Evolutionary conservation across 495 filamentous ascomycete species (phyloP).

Genomic region (Amniculicola lignicola): DNA sequence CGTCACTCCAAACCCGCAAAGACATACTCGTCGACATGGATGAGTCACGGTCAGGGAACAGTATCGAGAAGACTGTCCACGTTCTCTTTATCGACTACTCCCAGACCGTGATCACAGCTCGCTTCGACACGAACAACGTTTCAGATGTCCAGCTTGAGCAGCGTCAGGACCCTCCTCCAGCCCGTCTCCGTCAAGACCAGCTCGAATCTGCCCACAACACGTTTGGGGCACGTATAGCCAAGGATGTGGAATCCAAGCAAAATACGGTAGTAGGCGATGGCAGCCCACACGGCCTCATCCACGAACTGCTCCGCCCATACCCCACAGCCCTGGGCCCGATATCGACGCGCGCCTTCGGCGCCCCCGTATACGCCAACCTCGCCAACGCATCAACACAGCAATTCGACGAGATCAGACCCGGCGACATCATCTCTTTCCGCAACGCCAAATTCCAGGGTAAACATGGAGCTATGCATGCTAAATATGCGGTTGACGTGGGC

Average conservation of each 20-base stretch:
- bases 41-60: slow-evolving; percentile 66
- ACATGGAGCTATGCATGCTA: slow-evolving; percentile 89
- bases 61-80: slow-evolving; percentile 74
- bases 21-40: slow-evolving; percentile 83
- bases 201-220: slow-evolving; percentile 77
- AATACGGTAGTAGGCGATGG: slow-evolving; percentile 82
- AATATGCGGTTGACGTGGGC: slow-evolving; percentile 85
- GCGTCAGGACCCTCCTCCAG: slow-evolving; percentile 79
- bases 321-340: slow-evolving; percentile 74
- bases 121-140: slow-evolving; percentile 73
- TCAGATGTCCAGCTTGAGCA: slow-evolving; percentile 73
- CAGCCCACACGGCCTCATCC: slow-evolving; percentile 67
- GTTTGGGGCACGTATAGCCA: slow-evolving; percentile 71
- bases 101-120: slow-evolving; percentile 81
- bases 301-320: slow-evolving; percentile 72
- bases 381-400: slow-evolving; percentile 88
- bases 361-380: slow-evolving; percentile 87
- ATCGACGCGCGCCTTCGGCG: slow-evolving; percentile 83
- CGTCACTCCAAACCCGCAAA: slow-evolving; percentile 73
- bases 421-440: slow-evolving; percentile 89
- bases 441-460: slow-evolving; percentile 96
- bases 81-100: slow-evolving; percentile 93
- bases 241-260: slow-evolving; percentile 64
- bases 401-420: slow-evolving; percentile 90
- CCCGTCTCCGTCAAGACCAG: slow-evolving; percentile 85